Conservation (phyloP, 2,329 filamentous ascomycete genomes). For the Paraphoma sp. region DNA sequence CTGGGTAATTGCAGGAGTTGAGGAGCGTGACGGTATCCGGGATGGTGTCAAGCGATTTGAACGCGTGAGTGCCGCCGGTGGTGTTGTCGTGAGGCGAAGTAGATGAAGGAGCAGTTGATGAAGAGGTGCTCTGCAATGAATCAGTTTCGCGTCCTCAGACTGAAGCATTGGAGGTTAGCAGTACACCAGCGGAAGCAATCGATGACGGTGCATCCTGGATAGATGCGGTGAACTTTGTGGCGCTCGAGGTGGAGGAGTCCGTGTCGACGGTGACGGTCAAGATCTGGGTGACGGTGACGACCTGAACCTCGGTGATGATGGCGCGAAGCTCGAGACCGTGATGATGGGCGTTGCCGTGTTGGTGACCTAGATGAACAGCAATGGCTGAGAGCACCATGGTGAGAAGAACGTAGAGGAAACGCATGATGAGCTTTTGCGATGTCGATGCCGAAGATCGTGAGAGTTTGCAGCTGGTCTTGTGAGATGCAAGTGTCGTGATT, state of each 20-base stretch:
- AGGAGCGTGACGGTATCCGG: conserved; percentile 15
- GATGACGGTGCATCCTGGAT: background rate
- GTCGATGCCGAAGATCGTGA: background rate
- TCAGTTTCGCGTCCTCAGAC: background rate
- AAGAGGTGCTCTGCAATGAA: background rate
- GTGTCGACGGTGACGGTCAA: conserved; percentile 9
- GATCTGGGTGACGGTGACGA: conserved; percentile 17
- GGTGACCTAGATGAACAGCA: conserved; percentile 1
- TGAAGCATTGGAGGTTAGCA: background rate
- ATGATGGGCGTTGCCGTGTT: background rate
- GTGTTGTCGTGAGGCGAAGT: background rate
- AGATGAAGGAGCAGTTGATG: background rate
- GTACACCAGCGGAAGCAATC: too few relatives aligned
- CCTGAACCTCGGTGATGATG: background rate
- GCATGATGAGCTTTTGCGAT: conserved; percentile 4
- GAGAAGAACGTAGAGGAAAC: background rate
- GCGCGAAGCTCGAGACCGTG: conserved; percentile 2
- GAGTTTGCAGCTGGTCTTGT: background rate
- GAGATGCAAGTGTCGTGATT: background rate
- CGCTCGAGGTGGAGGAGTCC: background rate
- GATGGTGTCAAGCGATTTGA: conserved; percentile 5
- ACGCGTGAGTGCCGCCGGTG: background rate
- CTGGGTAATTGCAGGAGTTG: conserved; percentile 24
- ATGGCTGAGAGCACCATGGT: conserved; percentile 4
- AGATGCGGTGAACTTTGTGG: background rate